Percentiles rank a stretch among this genome's conserved stretches.
phyloP scores from a whole-genome alignment of 805 yeast genomes.

The Candida broadrunensis region DNA sequence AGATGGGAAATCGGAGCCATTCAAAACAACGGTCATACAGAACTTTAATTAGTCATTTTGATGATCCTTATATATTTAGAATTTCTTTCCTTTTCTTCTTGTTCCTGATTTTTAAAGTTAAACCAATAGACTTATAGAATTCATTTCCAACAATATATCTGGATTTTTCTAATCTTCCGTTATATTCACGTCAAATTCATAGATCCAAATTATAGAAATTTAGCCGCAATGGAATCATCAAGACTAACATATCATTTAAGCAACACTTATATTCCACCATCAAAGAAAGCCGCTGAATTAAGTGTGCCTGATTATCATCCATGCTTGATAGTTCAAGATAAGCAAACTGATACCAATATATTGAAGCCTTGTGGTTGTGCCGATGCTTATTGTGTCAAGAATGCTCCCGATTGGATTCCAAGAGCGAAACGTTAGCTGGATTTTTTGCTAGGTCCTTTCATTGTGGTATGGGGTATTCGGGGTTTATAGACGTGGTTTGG shows the following conservation, averaged over 20 bases:
- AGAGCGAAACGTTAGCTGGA: conserved; percentile 13
- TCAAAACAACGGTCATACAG: not conserved
- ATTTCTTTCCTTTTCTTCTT: no score
- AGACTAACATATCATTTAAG: conserved; percentile 35
- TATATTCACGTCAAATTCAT: no score
- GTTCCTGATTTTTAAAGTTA: no score
- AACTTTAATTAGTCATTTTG: conserved; percentile 1
- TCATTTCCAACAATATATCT: no score
- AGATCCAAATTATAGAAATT: no score
- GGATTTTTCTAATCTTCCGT: no score
- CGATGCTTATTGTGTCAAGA: conserved; percentile 36
- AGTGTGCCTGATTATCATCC: conserved; percentile 53
- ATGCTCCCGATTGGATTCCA: conserved; percentile 41
- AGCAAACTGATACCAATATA: conserved; percentile 45
- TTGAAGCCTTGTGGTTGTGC: conserved; percentile 41
- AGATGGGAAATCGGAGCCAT: not conserved
- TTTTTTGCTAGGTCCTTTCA: no score
- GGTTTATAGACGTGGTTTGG: no score
- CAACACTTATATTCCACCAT: conserved; percentile 48
- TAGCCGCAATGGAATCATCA: conserved; percentile 38
- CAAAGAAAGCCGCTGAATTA: conserved; percentile 11
- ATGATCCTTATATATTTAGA: no score
- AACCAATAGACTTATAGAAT: no score
- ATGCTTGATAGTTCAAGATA: conserved; percentile 55
- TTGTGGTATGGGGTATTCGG: no score